Percentiles rank a stretch among this genome's conserved stretches.
These are phyloP conservation scores for Colletotrichum sp. DNA, from an alignment of 2,329 filamentous ascomycete genomes.

Conservation along the genomic window DNA sequence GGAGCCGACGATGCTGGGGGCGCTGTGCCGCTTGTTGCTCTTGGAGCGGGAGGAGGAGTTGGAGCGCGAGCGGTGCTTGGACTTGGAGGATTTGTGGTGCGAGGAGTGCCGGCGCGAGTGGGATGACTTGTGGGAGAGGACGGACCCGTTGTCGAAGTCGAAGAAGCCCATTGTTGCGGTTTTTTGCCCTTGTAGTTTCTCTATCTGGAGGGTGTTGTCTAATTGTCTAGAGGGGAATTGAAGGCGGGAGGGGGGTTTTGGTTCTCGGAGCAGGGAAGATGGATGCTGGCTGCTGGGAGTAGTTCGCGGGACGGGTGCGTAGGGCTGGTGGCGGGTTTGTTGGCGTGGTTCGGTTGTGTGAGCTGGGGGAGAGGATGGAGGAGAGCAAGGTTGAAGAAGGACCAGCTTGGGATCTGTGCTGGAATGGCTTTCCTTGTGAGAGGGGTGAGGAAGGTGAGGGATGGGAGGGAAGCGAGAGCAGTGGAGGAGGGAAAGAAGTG, in stretches of 20 bases:
- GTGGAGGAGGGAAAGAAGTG: neutral
- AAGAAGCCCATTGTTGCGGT: slow-evolving; percentile 20
- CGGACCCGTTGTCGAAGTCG: slow-evolving; percentile 21
- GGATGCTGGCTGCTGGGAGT: neutral
- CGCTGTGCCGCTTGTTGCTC: slow-evolving; percentile 31
- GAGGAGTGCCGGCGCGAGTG: slow-evolving; percentile 22
- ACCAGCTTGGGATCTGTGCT: neutral
- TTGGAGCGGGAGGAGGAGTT: slow-evolving; percentile 41
- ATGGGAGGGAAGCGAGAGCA: neutral
- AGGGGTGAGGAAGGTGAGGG: neutral
- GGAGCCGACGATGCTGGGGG: slow-evolving; percentile 44
- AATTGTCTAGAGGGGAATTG: neutral
- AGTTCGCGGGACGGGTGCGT: neutral
- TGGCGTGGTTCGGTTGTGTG: neutral
- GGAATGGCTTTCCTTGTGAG: neutral
- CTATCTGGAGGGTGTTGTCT: neutral
- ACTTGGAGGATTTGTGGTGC: slow-evolving; percentile 5
- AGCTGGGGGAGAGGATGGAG: neutral
- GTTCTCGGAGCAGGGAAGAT: neutral
- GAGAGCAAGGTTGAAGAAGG: neutral
- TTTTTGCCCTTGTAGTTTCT: neutral
- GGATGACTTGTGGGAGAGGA: slow-evolving; percentile 20
- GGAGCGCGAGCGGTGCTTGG: slow-evolving; percentile 43
- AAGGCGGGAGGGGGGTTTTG: neutral
- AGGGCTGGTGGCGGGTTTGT: neutral